Evolutionary conservation across 169 alveolate genomes (phyloP).

Genomic region (Hammondia hammondi): DNA sequence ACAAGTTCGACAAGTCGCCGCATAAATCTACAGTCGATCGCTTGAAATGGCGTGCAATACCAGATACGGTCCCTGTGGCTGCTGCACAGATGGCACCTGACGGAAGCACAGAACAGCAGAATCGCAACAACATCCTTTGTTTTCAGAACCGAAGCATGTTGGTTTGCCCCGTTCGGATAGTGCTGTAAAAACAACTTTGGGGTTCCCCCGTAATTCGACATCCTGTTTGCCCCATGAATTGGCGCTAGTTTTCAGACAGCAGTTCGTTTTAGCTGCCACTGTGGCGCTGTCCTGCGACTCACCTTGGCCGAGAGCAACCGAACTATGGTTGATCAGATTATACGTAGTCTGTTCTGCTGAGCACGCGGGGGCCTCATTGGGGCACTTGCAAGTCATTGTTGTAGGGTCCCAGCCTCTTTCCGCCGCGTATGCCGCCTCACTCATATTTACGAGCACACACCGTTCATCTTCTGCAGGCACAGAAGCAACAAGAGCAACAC

Average conservation of each 20-base stretch:
- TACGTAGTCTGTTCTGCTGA: not conserved
- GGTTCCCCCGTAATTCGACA: too few species aligned
- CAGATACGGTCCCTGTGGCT: not conserved
- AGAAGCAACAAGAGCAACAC: not conserved
- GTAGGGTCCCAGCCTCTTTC: not conserved
- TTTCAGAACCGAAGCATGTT: too few species aligned
- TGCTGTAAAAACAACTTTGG: too few species aligned
- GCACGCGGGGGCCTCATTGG: not conserved
- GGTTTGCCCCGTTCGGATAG: too few species aligned
- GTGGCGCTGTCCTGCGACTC: too few species aligned
- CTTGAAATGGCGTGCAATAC: not conserved
- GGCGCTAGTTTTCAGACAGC: too few species aligned
- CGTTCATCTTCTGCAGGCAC: not conserved
- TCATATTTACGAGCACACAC: not conserved
- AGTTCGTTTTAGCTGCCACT: too few species aligned
- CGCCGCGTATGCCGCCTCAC: not conserved
- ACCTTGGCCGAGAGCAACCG: too few species aligned
- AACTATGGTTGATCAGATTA: not conserved
- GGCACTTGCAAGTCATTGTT: slow-evolving; percentile 12
- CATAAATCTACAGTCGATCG: not conserved
- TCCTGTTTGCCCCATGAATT: too few species aligned
- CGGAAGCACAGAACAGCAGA: not conserved
- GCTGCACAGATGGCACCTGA: not conserved
- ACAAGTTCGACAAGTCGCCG: not conserved
- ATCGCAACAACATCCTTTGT: not conserved